Conservation (phyloP, 495 filamentous ascomycete genomes). For the Trichoderma reesei region DNA sequence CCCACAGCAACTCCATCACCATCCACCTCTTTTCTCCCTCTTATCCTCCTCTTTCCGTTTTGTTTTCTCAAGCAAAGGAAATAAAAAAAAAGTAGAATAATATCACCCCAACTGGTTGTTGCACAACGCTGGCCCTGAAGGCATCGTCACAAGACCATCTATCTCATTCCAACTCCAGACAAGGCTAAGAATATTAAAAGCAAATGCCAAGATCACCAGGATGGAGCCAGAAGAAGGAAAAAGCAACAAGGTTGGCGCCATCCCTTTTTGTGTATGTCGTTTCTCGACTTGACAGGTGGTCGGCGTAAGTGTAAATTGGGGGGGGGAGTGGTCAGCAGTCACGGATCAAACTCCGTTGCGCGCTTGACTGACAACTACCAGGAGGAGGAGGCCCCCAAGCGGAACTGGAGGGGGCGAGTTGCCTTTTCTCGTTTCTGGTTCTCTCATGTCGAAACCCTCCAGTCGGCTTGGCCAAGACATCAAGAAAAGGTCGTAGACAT, state of each 20-base stretch:
- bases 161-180: constrained; percentile 7
- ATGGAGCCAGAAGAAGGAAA: constrained; percentile 4
- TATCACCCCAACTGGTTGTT: neutral
- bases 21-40: neutral
- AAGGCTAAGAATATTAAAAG: constrained; percentile 8
- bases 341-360: neutral
- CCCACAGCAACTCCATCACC: neutral
- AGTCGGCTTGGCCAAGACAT: neutral
- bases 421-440: no score
- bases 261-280: neutral
- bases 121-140: neutral
- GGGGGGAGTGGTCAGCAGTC: neutral
- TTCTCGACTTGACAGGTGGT: neutral
- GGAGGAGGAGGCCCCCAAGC: neutral
- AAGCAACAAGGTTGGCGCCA: constrained; percentile 1
- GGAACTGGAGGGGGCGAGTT: neutral
- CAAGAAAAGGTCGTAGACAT: constrained; percentile 4
- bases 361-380: neutral
- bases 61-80: neutral
- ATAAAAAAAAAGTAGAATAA: neutral
- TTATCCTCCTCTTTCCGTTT: neutral
- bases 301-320: constrained; percentile 3
- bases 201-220: constrained; percentile 8
- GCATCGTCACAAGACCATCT: constrained; percentile 8
- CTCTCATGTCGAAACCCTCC: neutral